Evolutionary conservation across 139 green algal genomes (phyloP).

Genomic region (Pycnococcus provasolii): DNA sequence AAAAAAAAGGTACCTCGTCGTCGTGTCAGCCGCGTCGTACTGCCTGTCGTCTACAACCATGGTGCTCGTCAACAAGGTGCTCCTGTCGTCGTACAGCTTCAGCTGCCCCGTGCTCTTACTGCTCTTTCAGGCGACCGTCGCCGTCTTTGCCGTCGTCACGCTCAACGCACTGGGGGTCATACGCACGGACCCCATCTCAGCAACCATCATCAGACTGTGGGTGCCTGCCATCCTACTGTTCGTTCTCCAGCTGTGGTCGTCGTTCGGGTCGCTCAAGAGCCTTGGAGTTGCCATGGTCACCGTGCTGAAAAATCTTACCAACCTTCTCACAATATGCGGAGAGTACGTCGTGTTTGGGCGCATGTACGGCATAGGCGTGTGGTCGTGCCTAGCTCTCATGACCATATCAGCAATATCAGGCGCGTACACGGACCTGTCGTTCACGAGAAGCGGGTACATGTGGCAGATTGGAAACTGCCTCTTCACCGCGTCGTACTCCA

Average conservation of each 20-base stretch:
- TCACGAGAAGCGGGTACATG: conserved; percentile 63
- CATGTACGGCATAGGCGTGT: conserved; percentile 49
- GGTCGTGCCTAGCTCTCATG: conserved; percentile 67
- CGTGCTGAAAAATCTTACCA: conserved; percentile 83
- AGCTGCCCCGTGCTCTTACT: conserved; percentile 55
- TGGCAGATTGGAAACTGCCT: conserved; percentile 79
- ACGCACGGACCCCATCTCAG: too few species aligned
- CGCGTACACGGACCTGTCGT: conserved; percentile 68
- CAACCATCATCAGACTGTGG: conserved; percentile 35
- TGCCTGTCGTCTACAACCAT: conserved; percentile 16
- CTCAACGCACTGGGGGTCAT: conserved; percentile 44
- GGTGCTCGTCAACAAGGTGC: conserved; percentile 28
- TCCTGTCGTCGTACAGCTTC: conserved; percentile 56
- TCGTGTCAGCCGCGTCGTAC: conserved; percentile 9
- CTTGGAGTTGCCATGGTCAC: conserved; percentile 58
- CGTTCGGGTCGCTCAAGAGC: conserved; percentile 60
- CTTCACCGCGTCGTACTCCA: conserved; percentile 52
- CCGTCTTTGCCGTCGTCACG: conserved; percentile 43
- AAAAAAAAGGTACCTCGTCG: too few species aligned
- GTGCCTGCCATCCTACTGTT: conserved; percentile 84
- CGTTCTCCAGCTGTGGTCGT: conserved; percentile 66
- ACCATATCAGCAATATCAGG: conserved; percentile 57
- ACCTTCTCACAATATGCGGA: conserved; percentile 68
- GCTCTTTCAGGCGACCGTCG: conserved; percentile 55
- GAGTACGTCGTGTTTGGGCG: conserved; percentile 64